These are phyloP conservation scores for Apophysomyces ossiformis DNA, from an alignment of 371 early-diverging fungal genomes.

Conservation along the genomic window DNA sequence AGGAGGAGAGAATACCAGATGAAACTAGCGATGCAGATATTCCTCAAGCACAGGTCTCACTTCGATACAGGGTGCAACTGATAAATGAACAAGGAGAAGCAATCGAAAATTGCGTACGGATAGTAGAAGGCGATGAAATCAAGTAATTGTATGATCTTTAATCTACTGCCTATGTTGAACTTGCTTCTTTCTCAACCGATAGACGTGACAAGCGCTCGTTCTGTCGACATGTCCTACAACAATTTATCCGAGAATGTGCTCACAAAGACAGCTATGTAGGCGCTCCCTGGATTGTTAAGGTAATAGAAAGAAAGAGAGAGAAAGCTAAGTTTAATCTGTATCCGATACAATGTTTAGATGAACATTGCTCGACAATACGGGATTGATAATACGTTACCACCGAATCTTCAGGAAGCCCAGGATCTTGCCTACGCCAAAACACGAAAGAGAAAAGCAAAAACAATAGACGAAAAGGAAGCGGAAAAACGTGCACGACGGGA, in stretches of 20 bases:
- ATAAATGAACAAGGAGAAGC: constrained; percentile 36
- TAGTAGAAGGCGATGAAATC: constrained; percentile 30
- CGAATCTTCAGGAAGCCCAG: constrained; percentile 47
- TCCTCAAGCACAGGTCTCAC: constrained; percentile 9
- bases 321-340: no score
- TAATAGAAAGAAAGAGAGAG: constrained; percentile 21
- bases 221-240: constrained; percentile 63
- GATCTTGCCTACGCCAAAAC: constrained; percentile 42
- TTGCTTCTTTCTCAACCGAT: not conserved
- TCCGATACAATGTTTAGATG: constrained; percentile 31
- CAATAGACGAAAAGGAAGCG: constrained; percentile 37
- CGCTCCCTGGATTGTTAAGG: constrained; percentile 75
- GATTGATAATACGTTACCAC: constrained; percentile 53
- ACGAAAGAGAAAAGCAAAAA: constrained; percentile 37
- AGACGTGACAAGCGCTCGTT: constrained; percentile 61
- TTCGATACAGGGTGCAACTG: constrained; percentile 39
- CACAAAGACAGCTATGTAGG: constrained; percentile 65
- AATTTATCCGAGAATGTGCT: constrained; percentile 70
- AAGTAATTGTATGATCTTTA: constrained; percentile 12
- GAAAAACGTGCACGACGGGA: constrained; percentile 54
- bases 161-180: not conserved
- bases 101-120: constrained; percentile 35
- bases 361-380: constrained; percentile 51
- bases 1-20: not conserved
- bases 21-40: constrained; percentile 3